A percentile compares a stretch with the other conserved stretches of the same genome.
Evolutionary conservation across 1,284 basidiomycete genomes (phyloP).

Genomic region (Meira miltonrushii): DNA sequence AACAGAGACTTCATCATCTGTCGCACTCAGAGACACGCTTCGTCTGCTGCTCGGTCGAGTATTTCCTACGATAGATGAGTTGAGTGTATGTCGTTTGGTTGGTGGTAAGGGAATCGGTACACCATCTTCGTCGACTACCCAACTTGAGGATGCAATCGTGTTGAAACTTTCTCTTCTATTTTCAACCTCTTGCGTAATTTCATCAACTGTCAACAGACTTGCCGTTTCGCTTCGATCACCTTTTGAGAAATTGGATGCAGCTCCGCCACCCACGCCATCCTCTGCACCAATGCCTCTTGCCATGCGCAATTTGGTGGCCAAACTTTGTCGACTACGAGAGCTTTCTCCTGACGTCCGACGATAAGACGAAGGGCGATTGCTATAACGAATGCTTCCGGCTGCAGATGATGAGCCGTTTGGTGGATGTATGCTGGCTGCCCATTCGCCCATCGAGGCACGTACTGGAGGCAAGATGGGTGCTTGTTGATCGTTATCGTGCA

Average conservation of each 20-base stretch:
- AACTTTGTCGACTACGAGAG: constrained; percentile 29
- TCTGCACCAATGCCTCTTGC: constrained; percentile 13
- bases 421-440: constrained; percentile 32
- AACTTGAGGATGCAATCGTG: constrained; percentile 10
- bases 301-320: constrained; percentile 32
- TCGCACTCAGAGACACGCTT: constrained; percentile 54
- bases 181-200: constrained; percentile 95
- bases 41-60: constrained; percentile 28
- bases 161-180: constrained; percentile 62
- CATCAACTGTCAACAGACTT: constrained; percentile 89
- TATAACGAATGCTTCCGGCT: background rate
- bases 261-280: background rate
- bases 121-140: constrained; percentile 50
- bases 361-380: constrained; percentile 20
- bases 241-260: too few relatives aligned
- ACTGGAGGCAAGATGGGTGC: constrained; percentile 34
- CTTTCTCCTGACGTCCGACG: constrained; percentile 38
- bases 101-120: constrained; percentile 32
- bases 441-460: constrained; percentile 35
- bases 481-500: constrained; percentile 18
- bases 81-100: constrained; percentile 7
- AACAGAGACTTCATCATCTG: constrained; percentile 52
- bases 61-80: constrained; percentile 23
- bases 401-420: constrained; percentile 4
- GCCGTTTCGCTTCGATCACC: constrained; percentile 76